A percentile compares a stretch with the other conserved stretches of the same genome.
Conservation (phyloP, 2,329 filamentous ascomycete genomes). For the Nemania serpens region DNA sequence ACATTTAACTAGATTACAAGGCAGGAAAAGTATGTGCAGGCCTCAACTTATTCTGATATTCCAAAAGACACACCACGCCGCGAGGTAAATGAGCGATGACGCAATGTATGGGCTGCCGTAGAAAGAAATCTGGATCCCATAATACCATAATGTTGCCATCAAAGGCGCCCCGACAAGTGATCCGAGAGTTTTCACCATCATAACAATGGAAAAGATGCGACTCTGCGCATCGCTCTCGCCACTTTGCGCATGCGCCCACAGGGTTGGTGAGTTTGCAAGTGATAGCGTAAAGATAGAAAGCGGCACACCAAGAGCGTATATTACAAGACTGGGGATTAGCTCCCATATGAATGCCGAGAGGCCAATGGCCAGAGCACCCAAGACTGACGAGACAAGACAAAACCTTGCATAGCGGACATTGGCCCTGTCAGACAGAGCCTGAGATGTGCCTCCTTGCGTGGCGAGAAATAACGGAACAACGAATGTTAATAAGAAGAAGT, state of each 20-base stretch:
- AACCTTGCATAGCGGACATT: constrained; percentile 44
- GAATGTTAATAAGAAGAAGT: constrained; percentile 50
- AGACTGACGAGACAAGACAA: constrained; percentile 46
- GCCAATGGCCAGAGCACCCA: constrained; percentile 51
- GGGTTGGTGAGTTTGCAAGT: constrained; percentile 50
- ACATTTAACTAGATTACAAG: not conserved
- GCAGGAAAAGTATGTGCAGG: not conserved
- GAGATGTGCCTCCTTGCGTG: constrained; percentile 28
- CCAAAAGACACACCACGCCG: constrained; percentile 43
- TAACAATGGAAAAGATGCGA: constrained; percentile 56
- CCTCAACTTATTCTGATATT: constrained; percentile 31
- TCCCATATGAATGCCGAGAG: constrained; percentile 46
- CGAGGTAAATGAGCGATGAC: constrained; percentile 46
- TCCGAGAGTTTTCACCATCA: constrained; percentile 55
- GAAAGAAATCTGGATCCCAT: constrained; percentile 45
- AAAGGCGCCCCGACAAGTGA: constrained; percentile 53
- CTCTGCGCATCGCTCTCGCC: constrained; percentile 41
- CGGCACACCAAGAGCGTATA: constrained; percentile 55
- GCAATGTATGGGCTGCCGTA: constrained; percentile 49
- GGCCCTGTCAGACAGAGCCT: constrained; percentile 36
- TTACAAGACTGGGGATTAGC: constrained; percentile 49
- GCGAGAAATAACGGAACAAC: constrained; percentile 48
- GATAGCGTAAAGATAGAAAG: constrained; percentile 56
- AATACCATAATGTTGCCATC: constrained; percentile 54
- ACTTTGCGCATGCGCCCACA: constrained; percentile 37